Base-by-base conservation (phyloP, 2,329 filamentous ascomycete genomes). In the Claviceps cyperi region DNA sequence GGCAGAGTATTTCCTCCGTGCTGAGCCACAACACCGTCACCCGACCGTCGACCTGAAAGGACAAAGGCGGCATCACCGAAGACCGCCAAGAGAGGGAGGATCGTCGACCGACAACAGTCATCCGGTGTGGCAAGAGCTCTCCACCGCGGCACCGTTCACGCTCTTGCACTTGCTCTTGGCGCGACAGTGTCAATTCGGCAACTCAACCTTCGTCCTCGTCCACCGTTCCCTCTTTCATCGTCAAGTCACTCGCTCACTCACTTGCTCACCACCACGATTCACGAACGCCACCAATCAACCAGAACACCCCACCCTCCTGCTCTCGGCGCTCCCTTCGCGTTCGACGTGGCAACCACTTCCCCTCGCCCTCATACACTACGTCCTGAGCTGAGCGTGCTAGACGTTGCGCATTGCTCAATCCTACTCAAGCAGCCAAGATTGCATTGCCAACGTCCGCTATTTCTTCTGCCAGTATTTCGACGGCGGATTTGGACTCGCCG, bases 401-500 rank as follows among this genome's bases (percentile, higher is more conserved):
- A 28, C 17, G 21, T 37, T 37, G 28, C 22, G 24, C 36, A 37
- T 22, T 5, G 4, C 36, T 49, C 43, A 14, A 39, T 11, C 28
- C n/a, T 6, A 38, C 41, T 8, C 47, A 14, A 38, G n/a, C 7
- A n/a, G 21, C n/a, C 24, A 15, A 21, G 28, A 32, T 32, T 32
- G 13, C 15, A 17, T 37, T 45, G 40, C 35, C 56, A 55, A 56
- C 58, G 55, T 57, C 55, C 52, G 53, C 47, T 53, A 48, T 52
- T 48, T 53, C 54, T 43, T 48, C 47, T 50, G 47, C 38, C 52
- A 47, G 35, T 40, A 37, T 43, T 48, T 43, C 19, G 47, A 37
- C 53, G 52, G 49, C 50, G 51, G 48, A 39, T 43, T 44, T 43
- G 39, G 46, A 52, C 54, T 59, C 58, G 58, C 59, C 59, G 60